A percentile compares a stretch with the other conserved stretches of the same genome.
Conservation (phyloP, 345 rosid species). For the Euphorbia tirucalli region DNA sequence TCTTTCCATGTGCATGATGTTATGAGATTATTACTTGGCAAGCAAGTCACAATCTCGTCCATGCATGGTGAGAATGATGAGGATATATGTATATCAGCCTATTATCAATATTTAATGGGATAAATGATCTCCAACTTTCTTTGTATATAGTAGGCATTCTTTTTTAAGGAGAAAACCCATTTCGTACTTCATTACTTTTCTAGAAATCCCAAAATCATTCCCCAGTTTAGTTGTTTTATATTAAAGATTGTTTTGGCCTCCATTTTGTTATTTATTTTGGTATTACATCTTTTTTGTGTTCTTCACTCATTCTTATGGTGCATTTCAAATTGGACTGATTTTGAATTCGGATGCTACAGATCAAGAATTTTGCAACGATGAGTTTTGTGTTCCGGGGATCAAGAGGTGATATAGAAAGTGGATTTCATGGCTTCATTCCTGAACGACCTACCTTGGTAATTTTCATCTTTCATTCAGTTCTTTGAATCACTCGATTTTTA, state of each 20-base stretch:
- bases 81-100: too few species aligned
- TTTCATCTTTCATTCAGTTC: constrained; percentile 1
- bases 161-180: too few species aligned
- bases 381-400: constrained; percentile 84
- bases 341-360: constrained; percentile 1
- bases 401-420: constrained; percentile 80
- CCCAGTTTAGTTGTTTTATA: too few species aligned
- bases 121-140: too few species aligned
- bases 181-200: too few species aligned
- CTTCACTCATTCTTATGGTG: not conserved
- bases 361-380: constrained; percentile 35
- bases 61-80: too few species aligned
- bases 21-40: too few species aligned
- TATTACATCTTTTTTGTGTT: not conserved
- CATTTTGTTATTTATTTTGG: not conserved
- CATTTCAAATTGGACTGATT: constrained; percentile 18
- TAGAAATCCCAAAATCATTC: too few species aligned
- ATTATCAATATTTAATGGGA: too few species aligned
- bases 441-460: constrained; percentile 72
- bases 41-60: too few species aligned
- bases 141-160: too few species aligned
- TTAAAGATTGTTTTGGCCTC: not conserved
- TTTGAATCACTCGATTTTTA: not conserved
- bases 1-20: too few species aligned
- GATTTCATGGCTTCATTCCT: constrained; percentile 60